Evolutionary conservation across 305 asterid species (phyloP).

Genomic region (Fraxinus sp.): DNA sequence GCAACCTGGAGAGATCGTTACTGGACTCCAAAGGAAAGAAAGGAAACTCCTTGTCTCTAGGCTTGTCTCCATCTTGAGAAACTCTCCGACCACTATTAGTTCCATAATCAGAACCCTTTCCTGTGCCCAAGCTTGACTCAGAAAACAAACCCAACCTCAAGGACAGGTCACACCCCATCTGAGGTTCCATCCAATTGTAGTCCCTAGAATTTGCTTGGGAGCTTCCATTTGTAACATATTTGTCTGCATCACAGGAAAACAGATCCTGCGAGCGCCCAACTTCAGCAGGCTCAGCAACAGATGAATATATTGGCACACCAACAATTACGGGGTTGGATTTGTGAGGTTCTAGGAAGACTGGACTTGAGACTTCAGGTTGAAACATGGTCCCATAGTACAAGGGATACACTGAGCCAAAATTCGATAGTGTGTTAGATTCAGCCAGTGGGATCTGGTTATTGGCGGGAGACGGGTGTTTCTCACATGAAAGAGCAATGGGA

Average conservation of each 20-base stretch:
- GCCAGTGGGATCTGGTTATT: constrained; percentile 23
- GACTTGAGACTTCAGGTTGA: constrained; percentile 36
- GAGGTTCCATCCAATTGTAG: constrained; percentile 37
- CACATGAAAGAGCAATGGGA: constrained; percentile 33
- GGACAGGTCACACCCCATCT: constrained; percentile 61
- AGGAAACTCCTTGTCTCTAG: constrained; percentile 40
- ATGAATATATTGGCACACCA: constrained; percentile 54
- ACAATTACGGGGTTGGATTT: constrained; percentile 45
- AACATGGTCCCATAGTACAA: constrained; percentile 50
- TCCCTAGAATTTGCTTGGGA: constrained; percentile 32
- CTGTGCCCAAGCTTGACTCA: constrained; percentile 38
- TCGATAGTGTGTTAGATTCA: constrained; percentile 26
- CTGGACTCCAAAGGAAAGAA: constrained; percentile 47
- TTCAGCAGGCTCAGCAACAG: constrained; percentile 42
- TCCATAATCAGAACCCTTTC: constrained; percentile 29
- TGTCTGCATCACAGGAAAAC: constrained; percentile 38
- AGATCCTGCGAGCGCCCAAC: constrained; percentile 41
- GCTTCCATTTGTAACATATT: constrained; percentile 21
- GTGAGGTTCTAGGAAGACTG: constrained; percentile 36
- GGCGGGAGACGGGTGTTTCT: constrained; percentile 26
- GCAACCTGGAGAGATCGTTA: constrained; percentile 32
- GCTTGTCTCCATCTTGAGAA: constrained; percentile 30
- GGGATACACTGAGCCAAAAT: constrained; percentile 58
- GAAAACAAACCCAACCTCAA: constrained; percentile 60
- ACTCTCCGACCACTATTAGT: constrained; percentile 32